Evolutionary conservation across 129 eudicot species (phyloP).

Genomic region (Deinandra increscens): DNA sequence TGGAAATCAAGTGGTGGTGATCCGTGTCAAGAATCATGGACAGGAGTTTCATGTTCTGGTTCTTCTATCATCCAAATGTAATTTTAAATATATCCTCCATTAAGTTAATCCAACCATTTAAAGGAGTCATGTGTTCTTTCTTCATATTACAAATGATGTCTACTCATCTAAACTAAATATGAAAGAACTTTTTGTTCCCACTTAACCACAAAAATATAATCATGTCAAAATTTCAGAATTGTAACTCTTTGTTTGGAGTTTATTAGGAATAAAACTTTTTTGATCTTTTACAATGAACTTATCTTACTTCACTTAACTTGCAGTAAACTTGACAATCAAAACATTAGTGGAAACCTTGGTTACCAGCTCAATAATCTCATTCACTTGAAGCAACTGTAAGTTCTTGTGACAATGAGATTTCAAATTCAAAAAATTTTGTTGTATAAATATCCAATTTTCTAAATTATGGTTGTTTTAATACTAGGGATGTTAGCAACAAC

Average conservation of each 20-base stretch:
- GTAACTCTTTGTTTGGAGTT: conserved; percentile 8
- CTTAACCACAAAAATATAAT: neutral
- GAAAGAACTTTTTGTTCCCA: no score
- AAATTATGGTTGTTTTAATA: conserved; percentile 7
- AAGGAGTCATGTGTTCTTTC: conserved; percentile 3
- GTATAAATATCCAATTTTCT: neutral
- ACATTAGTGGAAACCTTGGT: conserved; percentile 70
- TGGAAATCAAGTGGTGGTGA: conserved; percentile 73
- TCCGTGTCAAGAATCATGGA: conserved; percentile 80
- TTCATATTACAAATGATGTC: neutral
- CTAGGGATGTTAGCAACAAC: conserved; percentile 81
- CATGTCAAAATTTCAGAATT: neutral
- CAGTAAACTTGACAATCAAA: conserved; percentile 67
- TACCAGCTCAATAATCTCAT: conserved; percentile 55
- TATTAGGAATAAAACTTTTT: neutral
- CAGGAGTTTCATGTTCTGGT: conserved; percentile 62
- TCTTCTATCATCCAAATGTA: conserved; percentile 72
- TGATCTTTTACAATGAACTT: conserved; percentile 14
- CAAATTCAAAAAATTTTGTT: neutral
- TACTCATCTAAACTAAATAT: conserved; percentile 1
- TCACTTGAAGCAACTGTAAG: conserved; percentile 76
- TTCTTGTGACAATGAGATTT: conserved; percentile 14
- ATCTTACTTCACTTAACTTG: conserved; percentile 18
- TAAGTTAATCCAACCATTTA: neutral
- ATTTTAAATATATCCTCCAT: conserved; percentile 2